These are phyloP conservation scores for Samsoniella hepiali DNA, from an alignment of 2,329 filamentous ascomycete genomes.

Conservation along the genomic window DNA sequence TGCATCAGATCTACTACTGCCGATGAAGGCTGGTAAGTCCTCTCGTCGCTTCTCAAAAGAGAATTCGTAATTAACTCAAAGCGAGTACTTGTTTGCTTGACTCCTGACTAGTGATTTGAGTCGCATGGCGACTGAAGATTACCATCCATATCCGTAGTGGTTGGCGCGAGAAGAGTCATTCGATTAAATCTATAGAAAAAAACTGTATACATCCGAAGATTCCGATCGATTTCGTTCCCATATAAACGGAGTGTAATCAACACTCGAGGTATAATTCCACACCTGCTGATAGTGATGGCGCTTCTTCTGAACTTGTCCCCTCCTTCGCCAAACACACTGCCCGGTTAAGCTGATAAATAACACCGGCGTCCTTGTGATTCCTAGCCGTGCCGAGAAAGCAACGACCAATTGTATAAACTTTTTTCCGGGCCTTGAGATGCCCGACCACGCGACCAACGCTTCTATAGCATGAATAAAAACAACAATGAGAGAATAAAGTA, in stretches of 20 bases:
- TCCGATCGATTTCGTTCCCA: background rate
- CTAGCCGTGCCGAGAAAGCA: background rate
- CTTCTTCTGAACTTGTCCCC: background rate
- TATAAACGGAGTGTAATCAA: conserved; percentile 6
- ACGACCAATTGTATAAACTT: background rate
- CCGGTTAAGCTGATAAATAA: background rate
- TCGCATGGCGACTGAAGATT: background rate
- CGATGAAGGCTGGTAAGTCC: background rate
- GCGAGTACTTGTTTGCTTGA: background rate
- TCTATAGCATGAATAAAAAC: conserved; percentile 13
- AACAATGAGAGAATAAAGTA: conserved; percentile 4
- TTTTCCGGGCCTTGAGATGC: conserved; percentile 1
- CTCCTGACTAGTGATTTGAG: background rate
- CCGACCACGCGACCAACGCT: background rate
- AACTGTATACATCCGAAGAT: background rate
- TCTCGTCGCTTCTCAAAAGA: background rate
- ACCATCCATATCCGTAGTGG: background rate
- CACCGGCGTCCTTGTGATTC: background rate
- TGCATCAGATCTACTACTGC: background rate
- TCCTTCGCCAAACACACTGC: background rate
- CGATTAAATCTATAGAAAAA: background rate
- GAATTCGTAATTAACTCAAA: background rate
- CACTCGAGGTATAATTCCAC: background rate
- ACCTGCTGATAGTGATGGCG: background rate
- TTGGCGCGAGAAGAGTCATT: background rate